Evolutionary conservation across 2,329 filamentous ascomycete genomes (phyloP), one percentile per base, ranked within the genome.

Genomic region (Exophiala sp.): DNA sequence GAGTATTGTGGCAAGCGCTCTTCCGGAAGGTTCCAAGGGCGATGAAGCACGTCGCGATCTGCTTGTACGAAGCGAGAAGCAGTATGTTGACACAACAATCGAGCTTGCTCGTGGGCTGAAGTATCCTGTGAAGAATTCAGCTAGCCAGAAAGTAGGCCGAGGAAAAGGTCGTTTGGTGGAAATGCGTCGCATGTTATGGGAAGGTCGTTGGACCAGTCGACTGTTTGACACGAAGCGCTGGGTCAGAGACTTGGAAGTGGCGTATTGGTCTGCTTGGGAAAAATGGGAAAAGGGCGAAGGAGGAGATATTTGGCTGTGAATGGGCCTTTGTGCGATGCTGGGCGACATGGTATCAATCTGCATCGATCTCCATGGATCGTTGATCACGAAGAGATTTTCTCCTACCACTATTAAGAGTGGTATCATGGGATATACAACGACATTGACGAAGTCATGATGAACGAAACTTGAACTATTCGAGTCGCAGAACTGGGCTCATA

Each of bases 221-320:
- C 77, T 99, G 40, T 99, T 99, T 68, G 85, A 99, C 71, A 99
- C 94, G 5, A 82, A 78, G 63, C 81, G 94, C 63, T 99, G 94
- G 94, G 92, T 97, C 21, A 75, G 78, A 43, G 91, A 97, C 71
- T 74, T 99, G 16, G 94, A 99, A 74, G 79, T 82, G 57, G 91
- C 91, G 10, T 99, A 96, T 69, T 85, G 88, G 61, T 83, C 88
- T 68, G 91, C 91, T 14, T 99, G 94, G 94, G 79, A 79, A 63
- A 82, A 84, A 67, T 99, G 94, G 92, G 90, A 91, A 36, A 78
- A 76, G 38, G 91, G 90, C 10, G 83, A 90, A 71, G 86, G 88
- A n/a, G 91, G 92, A 7, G 94, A 99, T 75, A 95, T 99, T 62
- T 94, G 90, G 78, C 78, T 99, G 68, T 78, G 47, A 58, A 33